phyloP scores from a whole-genome alignment of 768 basidiomycete species.

The Multifurca ochricompacta region DNA sequence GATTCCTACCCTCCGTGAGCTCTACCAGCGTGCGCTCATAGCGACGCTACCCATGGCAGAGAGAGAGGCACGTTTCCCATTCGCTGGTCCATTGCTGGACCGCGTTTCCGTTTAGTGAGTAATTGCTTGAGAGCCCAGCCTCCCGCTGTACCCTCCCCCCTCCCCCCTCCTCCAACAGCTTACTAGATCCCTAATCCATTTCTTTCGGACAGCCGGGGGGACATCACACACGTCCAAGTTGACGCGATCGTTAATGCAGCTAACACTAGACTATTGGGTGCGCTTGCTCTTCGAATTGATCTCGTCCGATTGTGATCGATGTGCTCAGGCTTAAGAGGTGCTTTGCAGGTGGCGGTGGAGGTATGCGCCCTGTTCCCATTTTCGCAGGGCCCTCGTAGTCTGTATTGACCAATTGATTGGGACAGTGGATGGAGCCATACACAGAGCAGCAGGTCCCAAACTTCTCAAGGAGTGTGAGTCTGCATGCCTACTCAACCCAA shows the following conservation, averaged over 20 bases:
- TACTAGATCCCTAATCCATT: neutral
- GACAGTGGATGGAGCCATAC: conserved; percentile 78
- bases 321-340: neutral
- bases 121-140: neutral
- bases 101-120: conserved; percentile 65
- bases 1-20: conserved; percentile 48
- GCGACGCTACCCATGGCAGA: conserved; percentile 25
- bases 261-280: conserved; percentile 63
- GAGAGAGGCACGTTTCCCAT: conserved; percentile 31
- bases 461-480: conserved; percentile 59
- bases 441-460: conserved; percentile 59
- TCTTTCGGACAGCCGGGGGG: conserved; percentile 49
- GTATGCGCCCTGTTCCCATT: conserved; percentile 31
- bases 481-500: too few relatives aligned
- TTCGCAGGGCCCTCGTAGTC: neutral
- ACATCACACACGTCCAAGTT: conserved; percentile 64
- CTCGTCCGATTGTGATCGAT: neutral
- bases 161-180: too few relatives aligned
- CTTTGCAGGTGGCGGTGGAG: conserved; percentile 66
- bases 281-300: conserved; percentile 3
- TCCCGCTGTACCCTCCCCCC: neutral
- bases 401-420: neutral
- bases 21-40: conserved; percentile 41
- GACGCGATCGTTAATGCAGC: conserved; percentile 82
- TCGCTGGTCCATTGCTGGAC: conserved; percentile 37